These are phyloP conservation scores for Onygenales sp. DNA, from an alignment of 2,329 filamentous ascomycete genomes.

Conservation along the genomic window DNA sequence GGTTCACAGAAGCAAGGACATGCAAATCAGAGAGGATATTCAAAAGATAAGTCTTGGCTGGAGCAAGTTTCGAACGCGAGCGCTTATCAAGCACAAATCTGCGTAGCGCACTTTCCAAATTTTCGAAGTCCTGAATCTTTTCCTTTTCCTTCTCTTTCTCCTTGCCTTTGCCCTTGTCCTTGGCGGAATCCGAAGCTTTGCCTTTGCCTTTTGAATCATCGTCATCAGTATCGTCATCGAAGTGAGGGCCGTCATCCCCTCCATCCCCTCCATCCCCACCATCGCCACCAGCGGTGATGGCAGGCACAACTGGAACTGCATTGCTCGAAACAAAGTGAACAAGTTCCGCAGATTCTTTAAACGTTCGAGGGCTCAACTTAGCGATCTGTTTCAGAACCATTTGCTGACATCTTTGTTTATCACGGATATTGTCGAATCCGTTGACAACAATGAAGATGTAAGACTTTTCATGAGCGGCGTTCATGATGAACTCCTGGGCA, in stretches of 20 bases:
- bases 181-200: conserved; percentile 41
- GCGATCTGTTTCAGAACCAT: conserved; percentile 86
- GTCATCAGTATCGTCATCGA: conserved; percentile 31
- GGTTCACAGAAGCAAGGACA: conserved; percentile 74
- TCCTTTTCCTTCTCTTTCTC: conserved; percentile 84
- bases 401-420: conserved; percentile 83
- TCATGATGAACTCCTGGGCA: conserved; percentile 95
- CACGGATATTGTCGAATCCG: conserved; percentile 85
- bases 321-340: conserved; percentile 98
- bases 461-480: conserved; percentile 90
- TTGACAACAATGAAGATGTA: conserved; percentile 99
- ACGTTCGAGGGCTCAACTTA: conserved; percentile 80
- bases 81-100: conserved; percentile 94
- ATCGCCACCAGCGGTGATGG: conserved; percentile 41
- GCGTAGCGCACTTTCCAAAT: conserved; percentile 76
- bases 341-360: conserved; percentile 83
- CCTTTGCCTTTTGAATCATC: conserved; percentile 25
- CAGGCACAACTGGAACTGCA: conserved; percentile 66
- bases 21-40: conserved; percentile 86
- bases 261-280: conserved; percentile 46
- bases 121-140: conserved; percentile 78
- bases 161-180: conserved; percentile 56
- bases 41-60: conserved; percentile 87
- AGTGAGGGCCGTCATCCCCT: conserved; percentile 46
- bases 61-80: conserved; percentile 87